Evolutionary conservation across 805 yeast genomes (phyloP), one percentile per base, ranked within the genome.

Genomic region (Metschnikowia baotianmanensis): DNA sequence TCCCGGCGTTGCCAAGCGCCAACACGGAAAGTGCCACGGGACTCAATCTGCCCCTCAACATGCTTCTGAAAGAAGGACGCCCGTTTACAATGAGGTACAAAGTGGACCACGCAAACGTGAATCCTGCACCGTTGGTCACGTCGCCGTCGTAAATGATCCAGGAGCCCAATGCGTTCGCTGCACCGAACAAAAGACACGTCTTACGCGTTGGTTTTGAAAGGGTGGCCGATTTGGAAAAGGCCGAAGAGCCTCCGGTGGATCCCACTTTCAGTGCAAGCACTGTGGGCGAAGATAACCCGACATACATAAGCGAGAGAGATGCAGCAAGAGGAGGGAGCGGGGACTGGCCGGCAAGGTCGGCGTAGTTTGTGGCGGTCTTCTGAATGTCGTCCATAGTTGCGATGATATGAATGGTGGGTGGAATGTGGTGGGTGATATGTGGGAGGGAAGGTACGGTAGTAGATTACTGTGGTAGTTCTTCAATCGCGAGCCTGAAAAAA

Each of bases 121-220:
- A 83, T 0, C 96, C 96, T 1, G 91, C 73, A 3, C 95, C 96
- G 61, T 85, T 81, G 33, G 75, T 73, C 16, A 78, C 62, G 54
- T 88, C 96, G 12, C 86, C 82, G 57, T 89, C 96, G 48, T 72
- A 71, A 29, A 83, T 75, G 69, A 89, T 83, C 68, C 78, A 83
- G 3, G 86, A 80, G 19, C 91, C 91, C 15, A 83, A 59, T 1
- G 79, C 79, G 42, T 76, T 65, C 27, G 85, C 80, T 1, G 74
- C 63, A 5, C 87, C 84, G 57, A 85, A 85, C 9, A 80, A 53
- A 19, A 74, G 55, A 26, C 82, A 76, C 6, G 75, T 61, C 4
- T 57, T 47, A 27, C 53, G 53, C 6, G 73, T 58, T n/a, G 78
- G 78, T 22, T 45, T 48, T 13, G 53, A 44, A 4, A 37, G 34